phyloP scores from a whole-genome alignment of 1,284 basidiomycete genomes.

The Rhizopogon parksii region DNA sequence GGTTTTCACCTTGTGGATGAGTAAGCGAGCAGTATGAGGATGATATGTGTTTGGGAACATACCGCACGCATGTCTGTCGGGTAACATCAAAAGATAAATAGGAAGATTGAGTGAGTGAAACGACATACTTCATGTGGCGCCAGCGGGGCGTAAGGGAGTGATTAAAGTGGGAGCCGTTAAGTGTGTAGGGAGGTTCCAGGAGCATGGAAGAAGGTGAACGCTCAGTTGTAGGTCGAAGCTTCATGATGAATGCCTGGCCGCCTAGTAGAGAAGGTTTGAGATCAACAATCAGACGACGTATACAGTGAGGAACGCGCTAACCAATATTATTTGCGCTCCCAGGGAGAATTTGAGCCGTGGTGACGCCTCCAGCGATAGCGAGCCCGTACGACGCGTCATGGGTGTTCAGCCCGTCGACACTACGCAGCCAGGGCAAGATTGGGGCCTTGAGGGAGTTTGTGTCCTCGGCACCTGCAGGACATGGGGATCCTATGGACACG shows the following conservation, averaged over 20 bases:
- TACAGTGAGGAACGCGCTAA: conserved; percentile 16
- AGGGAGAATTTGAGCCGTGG: conserved; percentile 43
- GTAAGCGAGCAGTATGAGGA: conserved; percentile 24
- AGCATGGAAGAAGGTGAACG: conserved; percentile 56
- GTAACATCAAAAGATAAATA: background rate
- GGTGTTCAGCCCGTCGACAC: conserved; percentile 45
- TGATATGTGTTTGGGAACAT: conserved; percentile 36
- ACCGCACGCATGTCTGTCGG: conserved; percentile 54
- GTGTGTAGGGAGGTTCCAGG: conserved; percentile 51
- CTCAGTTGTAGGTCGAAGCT: conserved; percentile 53
- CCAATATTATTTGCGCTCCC: conserved; percentile 58
- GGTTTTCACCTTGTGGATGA: conserved; percentile 22
- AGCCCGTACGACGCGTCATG: conserved; percentile 44
- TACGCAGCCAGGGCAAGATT: conserved; percentile 49
- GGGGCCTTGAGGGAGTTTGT: conserved; percentile 52
- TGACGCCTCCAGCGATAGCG: conserved; percentile 48
- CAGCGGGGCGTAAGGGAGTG: conserved; percentile 33
- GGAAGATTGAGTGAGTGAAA: background rate
- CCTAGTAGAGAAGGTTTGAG: conserved; percentile 30
- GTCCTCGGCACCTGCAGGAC: conserved; percentile 40
- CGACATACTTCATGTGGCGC: conserved; percentile 54
- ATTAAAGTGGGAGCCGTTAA: conserved; percentile 31
- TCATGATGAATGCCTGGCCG: conserved; percentile 66
- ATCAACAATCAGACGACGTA: background rate
- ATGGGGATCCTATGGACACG: background rate